Evolutionary conservation across 2,329 filamentous ascomycete species (phyloP).

Genomic region (Trichophyton verrucosum): DNA sequence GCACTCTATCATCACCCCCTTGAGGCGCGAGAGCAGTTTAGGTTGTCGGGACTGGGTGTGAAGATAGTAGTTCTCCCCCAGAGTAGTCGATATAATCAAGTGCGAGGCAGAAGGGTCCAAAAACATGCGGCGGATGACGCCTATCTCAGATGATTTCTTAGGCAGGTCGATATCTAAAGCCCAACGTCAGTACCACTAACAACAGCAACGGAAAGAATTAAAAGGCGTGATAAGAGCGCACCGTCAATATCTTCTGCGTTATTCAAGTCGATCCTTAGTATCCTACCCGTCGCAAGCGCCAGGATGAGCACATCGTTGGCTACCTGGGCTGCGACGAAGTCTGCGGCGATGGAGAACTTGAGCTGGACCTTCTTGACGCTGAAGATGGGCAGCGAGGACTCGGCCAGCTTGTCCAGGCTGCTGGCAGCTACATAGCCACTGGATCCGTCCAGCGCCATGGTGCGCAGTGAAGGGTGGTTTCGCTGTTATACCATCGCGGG

Average conservation of each 20-base stretch:
- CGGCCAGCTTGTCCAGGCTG: constrained; percentile 47
- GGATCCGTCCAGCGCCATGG: constrained; percentile 58
- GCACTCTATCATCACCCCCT: constrained; percentile 75
- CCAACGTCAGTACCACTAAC: neutral
- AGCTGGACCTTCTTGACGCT: constrained; percentile 85
- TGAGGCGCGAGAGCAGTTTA: constrained; percentile 66
- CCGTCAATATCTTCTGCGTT: constrained; percentile 90
- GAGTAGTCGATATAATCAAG: constrained; percentile 76
- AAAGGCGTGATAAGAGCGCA: constrained; percentile 26
- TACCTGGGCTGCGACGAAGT: constrained; percentile 92
- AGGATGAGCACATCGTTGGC: constrained; percentile 94
- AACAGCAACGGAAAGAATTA: no score
- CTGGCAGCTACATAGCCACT: constrained; percentile 61
- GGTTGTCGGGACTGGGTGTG: constrained; percentile 88
- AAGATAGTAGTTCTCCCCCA: constrained; percentile 94
- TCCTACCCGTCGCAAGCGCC: constrained; percentile 80
- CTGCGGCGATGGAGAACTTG: constrained; percentile 84
- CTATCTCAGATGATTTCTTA: constrained; percentile 80
- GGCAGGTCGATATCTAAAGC: constrained; percentile 82
- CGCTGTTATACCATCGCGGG: constrained; percentile 11
- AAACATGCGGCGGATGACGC: constrained; percentile 90
- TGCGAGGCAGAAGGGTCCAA: constrained; percentile 94
- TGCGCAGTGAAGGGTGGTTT: constrained; percentile 21
- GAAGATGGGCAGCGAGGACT: constrained; percentile 71
- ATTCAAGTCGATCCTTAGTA: constrained; percentile 87